These are phyloP conservation scores for Plasmopara viticola DNA, from an alignment of 352 stramenopile species.

Conservation along the genomic window DNA sequence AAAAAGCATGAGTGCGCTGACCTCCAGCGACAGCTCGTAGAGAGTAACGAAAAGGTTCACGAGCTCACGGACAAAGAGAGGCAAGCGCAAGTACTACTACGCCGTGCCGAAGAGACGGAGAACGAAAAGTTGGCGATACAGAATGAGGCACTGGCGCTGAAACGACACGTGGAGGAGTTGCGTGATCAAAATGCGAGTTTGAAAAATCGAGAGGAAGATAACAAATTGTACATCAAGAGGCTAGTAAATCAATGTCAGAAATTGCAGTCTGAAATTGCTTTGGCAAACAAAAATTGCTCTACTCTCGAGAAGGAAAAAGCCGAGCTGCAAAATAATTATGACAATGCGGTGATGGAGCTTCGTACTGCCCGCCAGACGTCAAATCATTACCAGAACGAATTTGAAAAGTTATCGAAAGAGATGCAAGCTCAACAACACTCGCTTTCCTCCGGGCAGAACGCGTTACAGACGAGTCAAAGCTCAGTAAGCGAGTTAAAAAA, in stretches of 20 bases:
- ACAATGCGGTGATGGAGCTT: slow-evolving; percentile 44
- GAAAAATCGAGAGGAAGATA: slow-evolving; percentile 46
- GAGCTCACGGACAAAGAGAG: slow-evolving; percentile 33
- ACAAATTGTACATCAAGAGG: slow-evolving; percentile 34
- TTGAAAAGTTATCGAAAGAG: slow-evolving; percentile 65
- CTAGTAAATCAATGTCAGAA: slow-evolving; percentile 47
- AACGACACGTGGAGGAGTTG: slow-evolving; percentile 56
- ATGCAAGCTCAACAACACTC: slow-evolving; percentile 53
- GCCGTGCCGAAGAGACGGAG: slow-evolving; percentile 48
- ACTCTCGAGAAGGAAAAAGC: slow-evolving; percentile 45
- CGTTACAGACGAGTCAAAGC: slow-evolving; percentile 47
- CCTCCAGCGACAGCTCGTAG: slow-evolving; percentile 36
- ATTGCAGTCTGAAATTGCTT: slow-evolving; percentile 33
- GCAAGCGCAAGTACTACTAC: slow-evolving; percentile 33
- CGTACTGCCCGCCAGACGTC: slow-evolving; percentile 50
- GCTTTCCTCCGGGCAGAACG: slow-evolving; percentile 45
- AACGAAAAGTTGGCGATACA: slow-evolving; percentile 63
- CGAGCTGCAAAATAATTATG: slow-evolving; percentile 50
- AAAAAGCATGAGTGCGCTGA: slow-evolving; percentile 47
- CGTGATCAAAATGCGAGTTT: slow-evolving; percentile 57
- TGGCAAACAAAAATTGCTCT: slow-evolving; percentile 28
- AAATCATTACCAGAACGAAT: slow-evolving; percentile 69
- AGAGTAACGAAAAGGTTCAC: slow-evolving; percentile 44
- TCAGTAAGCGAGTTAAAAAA: slow-evolving; percentile 51
- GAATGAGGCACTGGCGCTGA: slow-evolving; percentile 49